These are phyloP conservation scores for Giardia muris DNA, from an alignment of 208 protist genomes.

Conservation along the genomic window DNA sequence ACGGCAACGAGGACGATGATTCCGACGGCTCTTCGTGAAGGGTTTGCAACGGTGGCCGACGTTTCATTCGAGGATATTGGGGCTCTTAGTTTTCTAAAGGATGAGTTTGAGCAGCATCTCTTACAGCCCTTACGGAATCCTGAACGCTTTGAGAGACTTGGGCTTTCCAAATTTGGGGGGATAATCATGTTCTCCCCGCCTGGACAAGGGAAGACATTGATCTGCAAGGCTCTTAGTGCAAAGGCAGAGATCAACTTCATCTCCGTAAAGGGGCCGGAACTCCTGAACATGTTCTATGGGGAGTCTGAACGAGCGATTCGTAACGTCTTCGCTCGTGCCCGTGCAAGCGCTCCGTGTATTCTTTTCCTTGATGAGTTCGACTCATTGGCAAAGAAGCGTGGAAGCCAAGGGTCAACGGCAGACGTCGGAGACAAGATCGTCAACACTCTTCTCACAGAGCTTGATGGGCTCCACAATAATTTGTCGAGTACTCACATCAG, in stretches of 20 bases:
- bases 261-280: slow-evolving; percentile 76
- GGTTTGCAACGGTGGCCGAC: slow-evolving; percentile 74
- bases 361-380: slow-evolving; percentile 99
- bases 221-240: slow-evolving; percentile 57
- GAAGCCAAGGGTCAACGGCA: slow-evolving; percentile 48
- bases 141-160: slow-evolving; percentile 51
- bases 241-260: slow-evolving; percentile 83
- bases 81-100: slow-evolving; percentile 69
- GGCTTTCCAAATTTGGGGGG: slow-evolving; percentile 64
- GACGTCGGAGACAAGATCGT: slow-evolving; percentile 80
- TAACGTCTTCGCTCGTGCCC: slow-evolving; percentile 70
- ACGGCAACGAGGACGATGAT: slow-evolving; percentile 75
- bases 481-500: neutral
- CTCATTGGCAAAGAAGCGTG: slow-evolving; percentile 71
- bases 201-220: slow-evolving; percentile 56
- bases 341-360: slow-evolving; percentile 72
- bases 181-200: slow-evolving; percentile 91
- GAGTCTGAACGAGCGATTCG: slow-evolving; percentile 90
- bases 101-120: slow-evolving; percentile 57
- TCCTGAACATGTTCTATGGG: slow-evolving; percentile 87
- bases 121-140: slow-evolving; percentile 37
- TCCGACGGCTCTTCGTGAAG: slow-evolving; percentile 81
- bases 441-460: slow-evolving; percentile 93
- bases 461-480: slow-evolving; percentile 86
- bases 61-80: slow-evolving; percentile 88